Evolutionary conservation across 2,329 filamentous ascomycete genomes (phyloP).

Genomic region (Ilyonectria mors-panacis): DNA sequence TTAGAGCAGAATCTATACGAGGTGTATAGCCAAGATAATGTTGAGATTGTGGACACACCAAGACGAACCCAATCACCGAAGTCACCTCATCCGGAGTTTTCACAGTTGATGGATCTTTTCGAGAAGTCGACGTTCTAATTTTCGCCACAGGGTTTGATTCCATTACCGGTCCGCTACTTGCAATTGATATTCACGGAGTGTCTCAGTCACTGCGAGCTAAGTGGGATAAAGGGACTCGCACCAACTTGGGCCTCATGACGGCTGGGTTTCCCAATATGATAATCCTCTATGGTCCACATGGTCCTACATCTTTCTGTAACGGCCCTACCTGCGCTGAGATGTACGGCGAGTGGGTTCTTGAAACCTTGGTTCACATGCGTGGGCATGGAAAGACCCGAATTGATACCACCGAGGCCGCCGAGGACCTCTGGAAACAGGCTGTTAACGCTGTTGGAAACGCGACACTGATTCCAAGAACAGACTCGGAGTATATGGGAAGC

Average conservation of each 20-base stretch:
- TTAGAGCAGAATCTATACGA: constrained; percentile 32
- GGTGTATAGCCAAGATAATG: constrained; percentile 34
- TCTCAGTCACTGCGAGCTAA: not conserved
- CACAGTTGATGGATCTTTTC: not conserved
- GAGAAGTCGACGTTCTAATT: constrained; percentile 24
- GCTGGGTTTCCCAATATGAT: constrained; percentile 24
- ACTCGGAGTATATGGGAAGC: constrained; percentile 15
- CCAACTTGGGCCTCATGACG: constrained; percentile 14
- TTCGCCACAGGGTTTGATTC: constrained; percentile 37
- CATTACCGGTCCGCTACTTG: constrained; percentile 24
- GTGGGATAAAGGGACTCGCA: constrained; percentile 17
- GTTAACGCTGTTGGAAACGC: not conserved
- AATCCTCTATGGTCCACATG: constrained; percentile 13
- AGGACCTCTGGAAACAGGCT: not conserved
- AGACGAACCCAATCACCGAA: constrained; percentile 18
- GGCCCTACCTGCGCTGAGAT: not conserved
- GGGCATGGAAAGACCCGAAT: not conserved
- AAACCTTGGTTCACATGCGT: not conserved
- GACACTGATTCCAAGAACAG: constrained; percentile 2
- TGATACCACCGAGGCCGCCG: not conserved
- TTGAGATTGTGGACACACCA: constrained; percentile 21
- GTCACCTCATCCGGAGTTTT: not conserved
- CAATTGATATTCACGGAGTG: constrained; percentile 11
- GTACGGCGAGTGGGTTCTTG: not conserved
- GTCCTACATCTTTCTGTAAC: not conserved